These are phyloP conservation scores for Solanum arcanum DNA, from an alignment of 257 asterid species.

Conservation along the genomic window DNA sequence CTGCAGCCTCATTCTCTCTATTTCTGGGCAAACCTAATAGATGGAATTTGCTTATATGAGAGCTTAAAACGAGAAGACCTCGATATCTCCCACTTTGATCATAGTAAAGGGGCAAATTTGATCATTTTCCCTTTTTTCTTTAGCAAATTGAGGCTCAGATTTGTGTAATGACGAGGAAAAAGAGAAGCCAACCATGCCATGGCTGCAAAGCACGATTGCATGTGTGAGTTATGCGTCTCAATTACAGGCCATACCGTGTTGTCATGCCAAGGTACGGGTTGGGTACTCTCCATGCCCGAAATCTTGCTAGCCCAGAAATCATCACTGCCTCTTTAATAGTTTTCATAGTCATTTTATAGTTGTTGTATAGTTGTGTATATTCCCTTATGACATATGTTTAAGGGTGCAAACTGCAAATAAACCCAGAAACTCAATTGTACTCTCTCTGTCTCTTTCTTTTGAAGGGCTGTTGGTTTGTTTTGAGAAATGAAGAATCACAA, in stretches of 20 bases:
- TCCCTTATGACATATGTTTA: background rate
- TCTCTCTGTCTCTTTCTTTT: background rate
- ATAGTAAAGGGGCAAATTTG: background rate
- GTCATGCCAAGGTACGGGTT: background rate
- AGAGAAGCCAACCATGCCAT: background rate
- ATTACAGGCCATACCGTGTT: background rate
- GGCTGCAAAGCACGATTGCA: background rate
- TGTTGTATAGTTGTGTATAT: background rate
- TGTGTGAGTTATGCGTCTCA: background rate
- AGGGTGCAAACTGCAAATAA: background rate
- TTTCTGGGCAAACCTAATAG: background rate
- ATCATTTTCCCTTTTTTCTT: background rate
- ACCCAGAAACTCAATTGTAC: background rate
- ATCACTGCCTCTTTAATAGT: background rate
- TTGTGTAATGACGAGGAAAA: background rate
- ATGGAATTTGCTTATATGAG: background rate
- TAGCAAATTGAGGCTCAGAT: background rate
- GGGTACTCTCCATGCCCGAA: background rate
- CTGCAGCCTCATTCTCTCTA: background rate
- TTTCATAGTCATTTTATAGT: background rate
- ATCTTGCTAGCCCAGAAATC: background rate
- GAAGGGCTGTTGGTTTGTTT: slow-evolving; percentile 7
- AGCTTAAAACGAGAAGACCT: background rate
- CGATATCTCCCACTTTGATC: background rate
- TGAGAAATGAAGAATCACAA: background rate